These are phyloP conservation scores for Bacidia gigantensis DNA, from an alignment of 495 filamentous ascomycete species.

Conservation along the genomic window DNA sequence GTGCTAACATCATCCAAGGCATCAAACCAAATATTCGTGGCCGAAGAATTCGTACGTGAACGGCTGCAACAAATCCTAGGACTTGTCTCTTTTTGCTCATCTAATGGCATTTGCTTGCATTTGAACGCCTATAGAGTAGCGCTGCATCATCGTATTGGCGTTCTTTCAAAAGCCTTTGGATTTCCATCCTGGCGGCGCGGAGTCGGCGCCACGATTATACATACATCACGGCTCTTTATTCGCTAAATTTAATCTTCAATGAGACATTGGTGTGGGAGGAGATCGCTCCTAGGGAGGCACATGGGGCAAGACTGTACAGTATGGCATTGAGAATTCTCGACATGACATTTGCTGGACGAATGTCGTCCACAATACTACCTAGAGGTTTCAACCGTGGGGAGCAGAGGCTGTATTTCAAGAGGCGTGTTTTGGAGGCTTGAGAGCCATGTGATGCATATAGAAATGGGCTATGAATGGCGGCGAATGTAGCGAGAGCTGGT, in stretches of 20 bases:
- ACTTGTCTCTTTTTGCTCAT: background rate
- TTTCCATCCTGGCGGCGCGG: slow-evolving; percentile 1
- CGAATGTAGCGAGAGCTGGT: background rate
- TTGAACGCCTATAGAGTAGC: slow-evolving; percentile 1
- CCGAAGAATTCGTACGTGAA: slow-evolving; percentile 37
- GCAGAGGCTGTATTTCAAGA: background rate
- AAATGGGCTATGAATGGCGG: slow-evolving; percentile 7
- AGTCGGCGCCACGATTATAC: background rate
- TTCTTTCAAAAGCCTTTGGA: slow-evolving; percentile 4
- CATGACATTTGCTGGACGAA: slow-evolving; percentile 3
- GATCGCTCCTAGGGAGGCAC: background rate
- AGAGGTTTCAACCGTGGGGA: background rate
- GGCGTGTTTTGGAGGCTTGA: background rate
- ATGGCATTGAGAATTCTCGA: background rate
- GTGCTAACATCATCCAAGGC: slow-evolving; percentile 7
- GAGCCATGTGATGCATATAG: slow-evolving; percentile 8
- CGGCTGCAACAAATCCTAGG: slow-evolving; percentile 23
- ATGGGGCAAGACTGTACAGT: background rate
- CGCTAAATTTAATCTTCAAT: slow-evolving; percentile 2
- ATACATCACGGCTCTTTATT: background rate
- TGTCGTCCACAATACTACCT: background rate
- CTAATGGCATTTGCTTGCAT: slow-evolving; percentile 1
- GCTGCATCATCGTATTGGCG: slow-evolving; percentile 11
- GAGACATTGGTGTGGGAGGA: background rate
- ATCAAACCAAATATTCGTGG: slow-evolving; percentile 30